Evolutionary conservation across 768 basidiomycete species (phyloP).

Genomic region (Mycena latifolia): DNA sequence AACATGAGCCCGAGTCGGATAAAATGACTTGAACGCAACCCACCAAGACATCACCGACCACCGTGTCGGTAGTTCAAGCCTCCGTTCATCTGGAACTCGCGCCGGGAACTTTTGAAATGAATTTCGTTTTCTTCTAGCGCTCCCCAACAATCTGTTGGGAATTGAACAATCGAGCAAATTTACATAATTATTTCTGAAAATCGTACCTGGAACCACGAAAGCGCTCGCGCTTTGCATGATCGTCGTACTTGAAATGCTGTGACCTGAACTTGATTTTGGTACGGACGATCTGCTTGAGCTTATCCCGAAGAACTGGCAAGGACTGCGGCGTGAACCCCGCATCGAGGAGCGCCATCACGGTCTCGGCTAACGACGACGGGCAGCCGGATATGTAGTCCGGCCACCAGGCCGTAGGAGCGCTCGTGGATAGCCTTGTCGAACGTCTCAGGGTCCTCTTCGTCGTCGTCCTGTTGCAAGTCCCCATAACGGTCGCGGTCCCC

Average conservation of each 20-base stretch:
- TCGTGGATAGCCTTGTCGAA: conserved; percentile 34
- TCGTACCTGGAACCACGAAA: conserved; percentile 58
- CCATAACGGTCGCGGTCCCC: conserved; percentile 28
- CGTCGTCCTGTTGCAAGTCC: conserved; percentile 36
- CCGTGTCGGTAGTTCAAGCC: conserved; percentile 61
- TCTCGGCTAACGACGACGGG: conserved; percentile 59
- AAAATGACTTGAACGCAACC: neutral
- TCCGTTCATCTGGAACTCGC: conserved; percentile 54
- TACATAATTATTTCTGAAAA: neutral
- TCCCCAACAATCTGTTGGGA: conserved; percentile 60
- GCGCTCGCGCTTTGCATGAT: conserved; percentile 56
- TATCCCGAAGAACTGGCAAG: conserved; percentile 50
- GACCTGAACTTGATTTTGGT: conserved; percentile 44
- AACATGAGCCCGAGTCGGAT: neutral
- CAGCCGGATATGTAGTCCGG: conserved; percentile 56
- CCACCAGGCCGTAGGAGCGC: conserved; percentile 58
- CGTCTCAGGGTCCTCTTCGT: conserved; percentile 31
- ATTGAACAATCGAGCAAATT: neutral
- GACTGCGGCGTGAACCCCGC: conserved; percentile 55
- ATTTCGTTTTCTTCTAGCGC: conserved; percentile 67
- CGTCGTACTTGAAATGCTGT: conserved; percentile 43
- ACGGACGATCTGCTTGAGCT: conserved; percentile 49
- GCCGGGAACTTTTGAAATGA: conserved; percentile 63
- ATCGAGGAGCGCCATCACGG: conserved; percentile 54
- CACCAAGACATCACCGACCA: conserved; percentile 71